Evolutionary conservation across 768 basidiomycete genomes (phyloP).

Genomic region (Boletales sp.): DNA sequence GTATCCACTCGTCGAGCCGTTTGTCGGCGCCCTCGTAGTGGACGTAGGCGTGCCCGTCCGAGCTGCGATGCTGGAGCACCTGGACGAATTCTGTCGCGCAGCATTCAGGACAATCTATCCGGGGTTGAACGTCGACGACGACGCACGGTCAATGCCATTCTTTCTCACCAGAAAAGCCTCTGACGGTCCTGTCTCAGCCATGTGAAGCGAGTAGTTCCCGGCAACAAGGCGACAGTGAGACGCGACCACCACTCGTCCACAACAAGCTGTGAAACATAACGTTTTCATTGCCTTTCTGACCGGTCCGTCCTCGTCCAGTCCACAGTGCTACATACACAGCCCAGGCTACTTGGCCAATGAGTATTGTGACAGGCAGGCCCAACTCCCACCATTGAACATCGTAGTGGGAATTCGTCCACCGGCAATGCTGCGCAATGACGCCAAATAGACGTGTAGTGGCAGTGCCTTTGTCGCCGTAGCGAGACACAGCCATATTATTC

Average conservation of each 20-base stretch:
- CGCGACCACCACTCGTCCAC: neutral
- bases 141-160: constrained; percentile 36
- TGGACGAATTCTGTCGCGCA: constrained; percentile 41
- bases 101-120: constrained; percentile 10
- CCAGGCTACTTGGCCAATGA: too few species aligned
- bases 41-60: constrained; percentile 55
- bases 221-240: neutral
- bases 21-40: constrained; percentile 71
- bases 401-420: too few species aligned
- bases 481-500: too few species aligned
- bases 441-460: too few species aligned
- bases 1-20: constrained; percentile 72
- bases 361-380: too few species aligned
- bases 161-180: constrained; percentile 28
- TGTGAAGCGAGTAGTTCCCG: constrained; percentile 9
- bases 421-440: too few species aligned
- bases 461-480: too few species aligned
- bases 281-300: too few species aligned
- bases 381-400: too few species aligned
- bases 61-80: constrained; percentile 47
- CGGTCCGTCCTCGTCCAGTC: too few species aligned
- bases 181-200: constrained; percentile 17
- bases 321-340: too few species aligned
- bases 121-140: constrained; percentile 7
- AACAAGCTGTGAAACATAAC: neutral